Conservation (phyloP, 2,329 filamentous ascomycete species). For the Magnaporthiopsis rhizophila region DNA sequence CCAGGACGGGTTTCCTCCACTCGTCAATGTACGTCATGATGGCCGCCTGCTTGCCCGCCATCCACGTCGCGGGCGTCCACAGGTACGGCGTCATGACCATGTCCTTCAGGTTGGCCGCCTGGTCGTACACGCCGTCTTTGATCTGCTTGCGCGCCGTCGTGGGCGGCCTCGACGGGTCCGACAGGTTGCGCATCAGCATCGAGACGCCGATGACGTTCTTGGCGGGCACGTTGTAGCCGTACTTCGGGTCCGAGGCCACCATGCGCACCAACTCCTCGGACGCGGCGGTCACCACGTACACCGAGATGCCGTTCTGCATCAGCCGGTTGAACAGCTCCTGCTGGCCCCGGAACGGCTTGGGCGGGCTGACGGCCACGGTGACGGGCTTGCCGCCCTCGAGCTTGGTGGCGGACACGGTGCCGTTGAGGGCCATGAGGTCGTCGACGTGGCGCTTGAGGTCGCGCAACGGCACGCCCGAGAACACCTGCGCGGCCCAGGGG, state of each 20-base stretch:
- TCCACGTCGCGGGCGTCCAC: conserved; percentile 7
- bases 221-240: conserved; percentile 8
- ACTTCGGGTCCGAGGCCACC: conserved; percentile 6
- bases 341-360: conserved; percentile 1
- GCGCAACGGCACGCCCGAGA: conserved; percentile 3
- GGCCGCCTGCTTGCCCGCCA: conserved; percentile 3
- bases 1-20: conserved; percentile 3
- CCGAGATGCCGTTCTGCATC: conserved; percentile 2
- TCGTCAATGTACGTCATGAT: conserved; percentile 4
- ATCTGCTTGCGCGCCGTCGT: conserved; percentile 3
- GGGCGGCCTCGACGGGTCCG: conserved; percentile 1
- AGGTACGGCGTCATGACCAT: conserved; percentile 5
- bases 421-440: conserved; percentile 3
- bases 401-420: neutral
- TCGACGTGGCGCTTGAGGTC: conserved; percentile 2
- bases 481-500: conserved; percentile 6
- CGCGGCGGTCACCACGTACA: conserved; percentile 1
- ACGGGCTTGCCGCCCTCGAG: neutral
- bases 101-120: neutral
- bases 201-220: conserved; percentile 4
- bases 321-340: conserved; percentile 5
- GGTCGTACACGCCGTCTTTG: neutral
- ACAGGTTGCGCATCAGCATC: neutral
- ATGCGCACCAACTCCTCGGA: conserved; percentile 6
- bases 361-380: neutral